Evolutionary conservation across 805 yeast species (phyloP), one percentile per base, ranked within the genome.

Genomic region (Schwanniomyces occidentalis): DNA sequence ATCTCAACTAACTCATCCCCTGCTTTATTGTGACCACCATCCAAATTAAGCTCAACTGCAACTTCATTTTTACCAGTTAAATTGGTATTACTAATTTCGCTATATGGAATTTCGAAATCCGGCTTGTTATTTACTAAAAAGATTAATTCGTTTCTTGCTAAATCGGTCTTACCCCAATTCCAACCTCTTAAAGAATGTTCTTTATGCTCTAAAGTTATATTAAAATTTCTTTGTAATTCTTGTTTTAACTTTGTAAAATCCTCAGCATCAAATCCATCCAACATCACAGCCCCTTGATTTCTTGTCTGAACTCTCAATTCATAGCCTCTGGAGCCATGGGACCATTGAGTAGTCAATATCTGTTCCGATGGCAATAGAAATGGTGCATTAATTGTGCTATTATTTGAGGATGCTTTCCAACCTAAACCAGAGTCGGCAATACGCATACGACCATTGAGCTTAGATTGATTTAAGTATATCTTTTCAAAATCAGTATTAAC

Each of bases 101-200:
- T 52, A 57, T 89, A 93, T 2, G 98, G 96, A 27, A 93, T 65
- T 63, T 93, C 99, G 58, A 91, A 91, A 8, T 83, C 78, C 3
- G 99, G 98, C 51, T 85, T 82, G 48, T 88, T 88, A 53, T 85
- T 85, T 15, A 90, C 81, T 38, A 81, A 79, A 63, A 93, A 90
- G 18, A 87, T 78, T 58, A 93, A 69, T 60, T 93, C 99, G 49
- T 88, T 86, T 58, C 96, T 78, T 14, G 95, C 96, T 56, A 93
- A 77, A 57, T 90, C 96, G 10, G 91, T 73, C 45, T 83, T 80
- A 35, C 99, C 99, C 99, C 99, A 93, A 63, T 93, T 93, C 99
- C 99, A 93, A 20, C 99, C 99, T 65, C 96, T 78, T 45, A 93
- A 68, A 4, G 96, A 85, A 62, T 93, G 99, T 51, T 91, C 98